Evolutionary conservation across 371 early-diverging fungal species (phyloP).

Genomic region (Rhizopus microsporus): DNA sequence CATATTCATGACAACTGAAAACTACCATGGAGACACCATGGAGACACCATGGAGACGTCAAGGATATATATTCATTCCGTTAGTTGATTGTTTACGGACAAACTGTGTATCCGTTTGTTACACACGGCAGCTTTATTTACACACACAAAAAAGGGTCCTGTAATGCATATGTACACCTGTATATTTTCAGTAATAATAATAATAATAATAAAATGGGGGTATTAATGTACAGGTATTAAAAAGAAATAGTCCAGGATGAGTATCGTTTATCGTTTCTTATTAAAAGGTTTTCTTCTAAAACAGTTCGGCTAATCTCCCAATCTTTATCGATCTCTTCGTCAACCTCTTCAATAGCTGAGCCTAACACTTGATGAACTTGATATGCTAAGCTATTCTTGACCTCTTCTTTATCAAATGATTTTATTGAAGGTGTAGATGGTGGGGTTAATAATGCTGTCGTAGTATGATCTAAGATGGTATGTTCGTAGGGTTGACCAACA

Average conservation of each 20-base stretch:
- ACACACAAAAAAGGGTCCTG: too few relatives aligned
- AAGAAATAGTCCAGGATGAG: neutral
- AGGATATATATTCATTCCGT: too few relatives aligned
- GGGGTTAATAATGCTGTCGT: neutral
- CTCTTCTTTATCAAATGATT: neutral
- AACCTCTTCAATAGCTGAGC: conserved; percentile 21
- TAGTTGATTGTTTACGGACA: too few relatives aligned
- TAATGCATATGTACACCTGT: too few relatives aligned
- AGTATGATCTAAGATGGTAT: too few relatives aligned
- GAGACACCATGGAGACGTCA: too few relatives aligned
- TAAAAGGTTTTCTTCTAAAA: conserved; percentile 1
- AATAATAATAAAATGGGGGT: too few relatives aligned
- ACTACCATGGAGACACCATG: too few relatives aligned
- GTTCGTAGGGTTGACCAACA: neutral
- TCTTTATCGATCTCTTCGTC: conserved; percentile 31
- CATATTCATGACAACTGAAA: too few relatives aligned
- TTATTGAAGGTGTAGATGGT: neutral
- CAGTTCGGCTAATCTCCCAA: conserved; percentile 25
- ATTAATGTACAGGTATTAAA: neutral
- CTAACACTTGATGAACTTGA: conserved; percentile 22
- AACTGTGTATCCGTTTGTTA: too few relatives aligned
- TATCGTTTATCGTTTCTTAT: neutral
- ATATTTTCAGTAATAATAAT: too few relatives aligned
- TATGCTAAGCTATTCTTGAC: conserved; percentile 3
- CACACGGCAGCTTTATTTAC: too few relatives aligned